These are phyloP conservation scores for Chalciporus pseudorubinellus DNA, from an alignment of 768 basidiomycete genomes.

Conservation along the genomic window DNA sequence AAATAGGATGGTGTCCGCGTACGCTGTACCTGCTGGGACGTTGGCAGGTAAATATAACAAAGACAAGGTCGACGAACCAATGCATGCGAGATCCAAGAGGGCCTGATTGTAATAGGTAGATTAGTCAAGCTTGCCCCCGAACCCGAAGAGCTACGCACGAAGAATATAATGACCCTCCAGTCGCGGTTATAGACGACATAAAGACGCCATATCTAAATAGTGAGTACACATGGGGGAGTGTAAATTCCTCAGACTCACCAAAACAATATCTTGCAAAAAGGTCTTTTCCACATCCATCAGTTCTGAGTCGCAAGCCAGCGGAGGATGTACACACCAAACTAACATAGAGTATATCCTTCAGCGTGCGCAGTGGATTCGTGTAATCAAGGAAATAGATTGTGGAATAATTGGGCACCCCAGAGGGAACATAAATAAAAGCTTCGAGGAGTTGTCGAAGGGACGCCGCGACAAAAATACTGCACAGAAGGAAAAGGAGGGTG, in stretches of 20 bases:
- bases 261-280: slow-evolving; percentile 17
- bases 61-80: slow-evolving; percentile 9
- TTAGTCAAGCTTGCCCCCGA: neutral
- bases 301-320: neutral
- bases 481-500: slow-evolving; percentile 12
- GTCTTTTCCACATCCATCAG: slow-evolving; percentile 4
- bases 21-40: slow-evolving; percentile 3
- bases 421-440: slow-evolving; percentile 13
- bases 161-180: slow-evolving; percentile 19
- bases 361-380: slow-evolving; percentile 12
- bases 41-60: neutral
- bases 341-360: slow-evolving; percentile 17
- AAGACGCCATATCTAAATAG: slow-evolving; percentile 21
- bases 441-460: slow-evolving; percentile 16
- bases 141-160: slow-evolving; percentile 8
- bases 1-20: slow-evolving; percentile 11
- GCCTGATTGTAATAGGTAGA: slow-evolving; percentile 8
- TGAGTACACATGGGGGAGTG: neutral
- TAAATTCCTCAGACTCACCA: slow-evolving; percentile 2
- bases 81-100: slow-evolving; percentile 18
- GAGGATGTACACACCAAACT: slow-evolving; percentile 5
- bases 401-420: slow-evolving; percentile 5
- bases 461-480: slow-evolving; percentile 11
- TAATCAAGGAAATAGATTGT: slow-evolving; percentile 10
- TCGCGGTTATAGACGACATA: slow-evolving; percentile 21